Conservation (phyloP, 306 rosid genomes). For the Dryas drummondii region DNA sequence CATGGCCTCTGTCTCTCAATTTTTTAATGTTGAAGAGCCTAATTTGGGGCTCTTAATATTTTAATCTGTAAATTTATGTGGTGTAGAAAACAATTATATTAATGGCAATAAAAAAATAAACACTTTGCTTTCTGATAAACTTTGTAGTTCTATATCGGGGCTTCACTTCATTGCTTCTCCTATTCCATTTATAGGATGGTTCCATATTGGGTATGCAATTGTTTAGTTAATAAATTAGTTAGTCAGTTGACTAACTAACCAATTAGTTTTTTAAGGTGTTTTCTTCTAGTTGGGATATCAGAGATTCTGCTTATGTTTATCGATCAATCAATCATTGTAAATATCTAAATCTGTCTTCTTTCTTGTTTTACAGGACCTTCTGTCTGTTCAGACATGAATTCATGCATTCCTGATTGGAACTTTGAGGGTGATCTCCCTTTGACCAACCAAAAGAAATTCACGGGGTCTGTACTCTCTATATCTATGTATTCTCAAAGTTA, state of each 20-base stretch:
- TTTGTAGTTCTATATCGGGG: conserved; percentile 4
- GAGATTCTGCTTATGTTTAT: not conserved
- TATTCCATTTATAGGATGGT: conserved; percentile 12
- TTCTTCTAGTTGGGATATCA: not conserved
- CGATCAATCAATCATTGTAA: not conserved
- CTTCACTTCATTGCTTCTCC: conserved; percentile 5
- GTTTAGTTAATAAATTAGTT: not conserved
- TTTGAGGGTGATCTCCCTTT: conserved; percentile 50
- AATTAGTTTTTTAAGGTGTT: conserved; percentile 14
- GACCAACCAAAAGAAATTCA: conserved; percentile 51
- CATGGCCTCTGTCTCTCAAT: conserved; percentile 5
- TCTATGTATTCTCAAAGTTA: not conserved
- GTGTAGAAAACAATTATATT: not conserved
- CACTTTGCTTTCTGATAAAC: not conserved
- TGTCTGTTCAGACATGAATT: conserved; percentile 55
- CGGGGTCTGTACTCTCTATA: conserved; percentile 53
- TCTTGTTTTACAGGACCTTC: conserved; percentile 37
- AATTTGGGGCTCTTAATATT: conserved; percentile 4
- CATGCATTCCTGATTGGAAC: conserved; percentile 57
- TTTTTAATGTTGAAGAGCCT: not conserved
- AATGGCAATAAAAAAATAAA: not conserved
- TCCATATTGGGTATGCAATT: conserved; percentile 13
- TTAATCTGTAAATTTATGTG: conserved; percentile 1
- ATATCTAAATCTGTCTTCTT: conserved; percentile 23
- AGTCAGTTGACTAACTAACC: conserved; percentile 22